Percentiles rank a stretch among this genome's conserved stretches.
phyloP scores from a whole-genome alignment of 768 basidiomycete species.

The Agrocybe praecox region DNA sequence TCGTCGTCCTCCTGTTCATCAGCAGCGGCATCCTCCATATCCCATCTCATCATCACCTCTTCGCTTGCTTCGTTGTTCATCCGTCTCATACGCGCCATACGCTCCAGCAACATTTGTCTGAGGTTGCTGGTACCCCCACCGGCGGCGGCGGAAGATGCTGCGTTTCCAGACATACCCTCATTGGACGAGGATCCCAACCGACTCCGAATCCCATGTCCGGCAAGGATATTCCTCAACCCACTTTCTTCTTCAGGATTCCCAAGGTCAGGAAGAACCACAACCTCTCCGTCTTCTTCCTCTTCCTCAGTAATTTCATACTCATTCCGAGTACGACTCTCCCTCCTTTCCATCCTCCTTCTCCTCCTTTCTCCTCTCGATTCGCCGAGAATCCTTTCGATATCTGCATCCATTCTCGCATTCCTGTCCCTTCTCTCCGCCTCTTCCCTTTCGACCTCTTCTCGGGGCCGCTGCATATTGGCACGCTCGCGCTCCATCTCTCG shows the following conservation, averaged over 20 bases:
- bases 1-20: constrained; percentile 15
- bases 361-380: background rate
- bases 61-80: background rate
- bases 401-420: background rate
- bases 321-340: background rate
- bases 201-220: constrained; percentile 47
- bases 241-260: constrained; percentile 58
- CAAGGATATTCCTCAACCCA: constrained; percentile 57
- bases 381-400: background rate
- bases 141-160: constrained; percentile 17
- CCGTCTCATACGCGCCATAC: constrained; percentile 12
- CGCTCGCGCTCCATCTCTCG: background rate
- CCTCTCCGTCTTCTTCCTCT: constrained; percentile 37
- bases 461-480: background rate
- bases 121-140: background rate
- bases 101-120: constrained; percentile 18
- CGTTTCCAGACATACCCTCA: constrained; percentile 15
- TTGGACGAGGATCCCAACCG: constrained; percentile 18
- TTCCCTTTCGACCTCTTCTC: background rate
- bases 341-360: background rate
- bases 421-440: background rate
- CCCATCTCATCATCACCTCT: background rate
- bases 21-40: background rate
- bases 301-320: constrained; percentile 5
- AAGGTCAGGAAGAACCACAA: constrained; percentile 56